Conservation (phyloP, 345 rosid genomes). For the Salix koriyanagi region DNA sequence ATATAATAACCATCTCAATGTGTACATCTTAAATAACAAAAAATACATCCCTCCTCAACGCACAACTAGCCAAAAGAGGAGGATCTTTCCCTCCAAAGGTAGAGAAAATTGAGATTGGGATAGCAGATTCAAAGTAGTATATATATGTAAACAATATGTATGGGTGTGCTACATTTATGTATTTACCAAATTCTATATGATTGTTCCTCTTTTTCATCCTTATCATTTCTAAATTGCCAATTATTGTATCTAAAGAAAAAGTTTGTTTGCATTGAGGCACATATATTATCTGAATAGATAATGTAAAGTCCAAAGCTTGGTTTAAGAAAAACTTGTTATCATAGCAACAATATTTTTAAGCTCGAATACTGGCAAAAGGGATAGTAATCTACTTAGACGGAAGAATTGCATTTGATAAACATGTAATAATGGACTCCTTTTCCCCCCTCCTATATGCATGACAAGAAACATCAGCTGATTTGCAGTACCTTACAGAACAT, state of each 20-base stretch:
- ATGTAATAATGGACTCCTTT: not conserved
- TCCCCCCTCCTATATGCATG: not conserved
- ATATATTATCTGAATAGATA: not conserved
- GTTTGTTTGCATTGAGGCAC: not conserved
- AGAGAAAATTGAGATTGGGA: not conserved
- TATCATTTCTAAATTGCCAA: not conserved
- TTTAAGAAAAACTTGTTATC: not conserved
- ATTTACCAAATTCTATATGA: not conserved
- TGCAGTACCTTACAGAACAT: slow-evolving; percentile 55
- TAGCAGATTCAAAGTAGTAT: not conserved
- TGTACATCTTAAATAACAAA: not conserved
- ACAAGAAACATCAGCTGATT: not conserved
- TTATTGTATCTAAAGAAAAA: not conserved
- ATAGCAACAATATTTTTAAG: not conserved
- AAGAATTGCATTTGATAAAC: not conserved
- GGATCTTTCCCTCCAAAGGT: not conserved
- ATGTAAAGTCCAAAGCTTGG: not conserved
- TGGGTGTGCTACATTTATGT: not conserved
- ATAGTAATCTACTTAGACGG: not conserved
- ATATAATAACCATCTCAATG: not conserved
- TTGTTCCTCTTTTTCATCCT: not conserved
- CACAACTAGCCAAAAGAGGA: not conserved
- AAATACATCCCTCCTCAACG: not conserved
- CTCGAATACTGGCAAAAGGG: not conserved
- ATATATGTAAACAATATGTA: not conserved